Evolutionary conservation across 257 asterid genomes (phyloP), one percentile per base, ranked within the genome.

Genomic region (Echites panduratus): DNA sequence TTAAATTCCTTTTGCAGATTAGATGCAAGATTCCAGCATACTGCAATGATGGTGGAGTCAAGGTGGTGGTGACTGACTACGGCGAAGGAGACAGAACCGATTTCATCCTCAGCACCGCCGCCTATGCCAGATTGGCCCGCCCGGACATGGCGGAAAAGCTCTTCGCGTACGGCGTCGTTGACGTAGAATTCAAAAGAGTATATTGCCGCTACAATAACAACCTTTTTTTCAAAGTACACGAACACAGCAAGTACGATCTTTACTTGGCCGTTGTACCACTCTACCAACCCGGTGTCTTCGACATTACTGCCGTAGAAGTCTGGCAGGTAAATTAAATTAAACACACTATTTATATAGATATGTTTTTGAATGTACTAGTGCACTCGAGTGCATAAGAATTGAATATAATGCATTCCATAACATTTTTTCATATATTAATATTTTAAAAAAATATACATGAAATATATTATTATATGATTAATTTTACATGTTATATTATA

Each of bases 71-170:
- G 70, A 90, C 98, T 0, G 98, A 92, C 74, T 85, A 72, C 26
- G 98, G 94, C 0, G 95, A 43, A 66, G 96, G 97, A 10, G 79
- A 79, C 74, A 4, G 76, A 49, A 82, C 98, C 0, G 98, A 90
- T 82, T 92, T 92, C 71, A 72, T 92, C n/a, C 77, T 90, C 10
- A 90, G 83, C 75, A 27, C 29, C 0, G 65, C 88, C 2, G 98
- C 89, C 19, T 92, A 87, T 40, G 80, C 88, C 0, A 84, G 70
- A 72, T 44, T 92, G 83, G 95, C 92, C 19, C 80, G 64, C 14
- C 85, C 93, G 0, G 73, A 80, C 85, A 75, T 72, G 84, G 92
- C 88, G 0, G 85, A 43, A 0, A 81, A 73, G 59, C 86, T 92
- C 1, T 75, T 83, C 0, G 82, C 84, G 2, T 88, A 79, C 7